A percentile compares a stretch with the other conserved stretches of the same genome.
phyloP scores from a whole-genome alignment of 805 yeast genomes.

The Lipomyces japonicus region DNA sequence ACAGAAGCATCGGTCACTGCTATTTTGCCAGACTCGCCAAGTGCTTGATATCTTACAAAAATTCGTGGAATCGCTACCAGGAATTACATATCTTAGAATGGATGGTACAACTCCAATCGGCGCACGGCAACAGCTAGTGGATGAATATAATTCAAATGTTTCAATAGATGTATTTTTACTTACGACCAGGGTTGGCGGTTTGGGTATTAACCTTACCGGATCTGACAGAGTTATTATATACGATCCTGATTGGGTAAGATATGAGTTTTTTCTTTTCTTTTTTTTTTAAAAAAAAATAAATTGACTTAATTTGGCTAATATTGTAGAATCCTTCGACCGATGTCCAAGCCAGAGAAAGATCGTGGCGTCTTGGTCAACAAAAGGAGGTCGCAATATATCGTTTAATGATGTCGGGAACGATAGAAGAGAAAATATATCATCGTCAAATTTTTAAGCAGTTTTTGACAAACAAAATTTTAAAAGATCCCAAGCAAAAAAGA shows the following conservation, averaged over 20 bases:
- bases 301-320: not conserved
- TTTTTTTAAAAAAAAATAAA: not conserved
- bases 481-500: constrained; percentile 90
- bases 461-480: constrained; percentile 84
- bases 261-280: not conserved
- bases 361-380: constrained; percentile 96
- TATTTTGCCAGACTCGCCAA: constrained; percentile 91
- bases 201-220: constrained; percentile 91
- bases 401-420: constrained; percentile 89
- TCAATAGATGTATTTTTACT: constrained; percentile 64
- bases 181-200: constrained; percentile 94
- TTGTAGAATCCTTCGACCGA: constrained; percentile 82
- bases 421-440: constrained; percentile 95
- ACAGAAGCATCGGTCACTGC: constrained; percentile 71
- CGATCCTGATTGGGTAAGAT: constrained; percentile 83
- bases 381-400: constrained; percentile 87
- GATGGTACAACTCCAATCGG: constrained; percentile 88
- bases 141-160: constrained; percentile 64
- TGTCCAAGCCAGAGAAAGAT: constrained; percentile 92
- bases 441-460: constrained; percentile 95
- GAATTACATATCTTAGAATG: constrained; percentile 69
- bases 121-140: constrained; percentile 74
- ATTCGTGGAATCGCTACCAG: constrained; percentile 47
- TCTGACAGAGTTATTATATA: constrained; percentile 90
- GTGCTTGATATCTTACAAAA: constrained; percentile 85